These are phyloP conservation scores for Sarcocystis neurona DNA, from an alignment of 169 alveolate species.

Conservation along the genomic window DNA sequence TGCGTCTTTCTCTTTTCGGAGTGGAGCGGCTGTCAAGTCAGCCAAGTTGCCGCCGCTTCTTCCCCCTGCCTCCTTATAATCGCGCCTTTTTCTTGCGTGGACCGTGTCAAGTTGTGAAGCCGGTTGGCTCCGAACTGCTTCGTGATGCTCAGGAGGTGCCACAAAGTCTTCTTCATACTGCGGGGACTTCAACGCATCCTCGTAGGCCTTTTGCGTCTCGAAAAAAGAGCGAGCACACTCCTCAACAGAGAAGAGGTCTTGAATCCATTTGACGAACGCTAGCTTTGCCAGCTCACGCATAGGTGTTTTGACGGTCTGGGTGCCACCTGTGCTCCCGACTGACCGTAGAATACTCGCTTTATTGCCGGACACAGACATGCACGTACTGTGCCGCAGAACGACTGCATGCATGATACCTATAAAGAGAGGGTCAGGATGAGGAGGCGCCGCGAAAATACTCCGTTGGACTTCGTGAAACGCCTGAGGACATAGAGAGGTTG, in stretches of 20 bases:
- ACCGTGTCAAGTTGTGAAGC: neutral
- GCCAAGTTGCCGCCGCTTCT: neutral
- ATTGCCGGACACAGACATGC: neutral
- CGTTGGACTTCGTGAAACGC: neutral
- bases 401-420: neutral
- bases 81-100: neutral
- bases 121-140: neutral
- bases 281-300: conserved; percentile 20
- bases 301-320: conserved; percentile 5
- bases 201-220: neutral
- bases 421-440: conserved; percentile 12
- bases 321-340: neutral
- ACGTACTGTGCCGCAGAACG: neutral
- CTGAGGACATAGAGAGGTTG: no score
- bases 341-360: neutral
- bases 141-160: neutral
- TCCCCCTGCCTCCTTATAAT: neutral
- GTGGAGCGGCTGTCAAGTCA: neutral
- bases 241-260: neutral
- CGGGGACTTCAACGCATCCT: neutral
- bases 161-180: neutral
- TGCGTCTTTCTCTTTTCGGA: neutral
- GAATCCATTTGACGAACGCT: neutral
- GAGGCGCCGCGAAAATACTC: neutral
- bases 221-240: conserved; percentile 8